A percentile compares a stretch with the other conserved stretches of the same genome.
Evolutionary conservation across 345 rosid species (phyloP).

Genomic region (Corchorus olitorius): DNA sequence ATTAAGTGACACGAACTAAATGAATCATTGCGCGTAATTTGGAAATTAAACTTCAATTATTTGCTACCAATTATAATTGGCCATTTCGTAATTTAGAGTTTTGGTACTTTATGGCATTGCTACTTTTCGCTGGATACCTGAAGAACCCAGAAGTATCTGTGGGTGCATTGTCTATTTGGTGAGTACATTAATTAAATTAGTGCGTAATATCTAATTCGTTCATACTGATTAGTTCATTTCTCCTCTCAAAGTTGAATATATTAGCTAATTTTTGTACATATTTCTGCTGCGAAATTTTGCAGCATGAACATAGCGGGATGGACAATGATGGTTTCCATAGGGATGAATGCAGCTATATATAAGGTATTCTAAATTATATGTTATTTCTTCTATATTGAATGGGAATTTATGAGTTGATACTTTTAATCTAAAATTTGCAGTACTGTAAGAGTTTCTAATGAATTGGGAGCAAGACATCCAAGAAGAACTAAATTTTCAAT

Average conservation of each 20-base stretch:
- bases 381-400: too few species aligned
- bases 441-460: conserved; percentile 78
- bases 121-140: conserved; percentile 78
- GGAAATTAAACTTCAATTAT: too few species aligned
- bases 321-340: conserved; percentile 75
- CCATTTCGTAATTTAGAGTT: conserved; percentile 43
- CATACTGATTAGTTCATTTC: too few species aligned
- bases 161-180: conserved; percentile 86
- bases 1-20: too few species aligned
- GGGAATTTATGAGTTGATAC: too few species aligned
- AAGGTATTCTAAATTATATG: conserved; percentile 38
- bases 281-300: conserved; percentile 12
- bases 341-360: conserved; percentile 87
- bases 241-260: too few species aligned
- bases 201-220: too few species aligned
- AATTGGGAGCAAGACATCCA: conserved; percentile 74
- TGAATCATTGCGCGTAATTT: too few species aligned
- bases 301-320: conserved; percentile 84
- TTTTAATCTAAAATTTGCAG: conserved; percentile 32
- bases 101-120: conserved; percentile 81
- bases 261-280: too few species aligned
- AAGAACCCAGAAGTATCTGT: conserved; percentile 78
- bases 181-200: conserved; percentile 2
- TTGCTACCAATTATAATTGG: too few species aligned
- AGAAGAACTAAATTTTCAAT: conserved; percentile 55